Evolutionary conservation across 2,329 filamentous ascomycete species (phyloP).

Genomic region (Xylariomycetidae sp.): DNA sequence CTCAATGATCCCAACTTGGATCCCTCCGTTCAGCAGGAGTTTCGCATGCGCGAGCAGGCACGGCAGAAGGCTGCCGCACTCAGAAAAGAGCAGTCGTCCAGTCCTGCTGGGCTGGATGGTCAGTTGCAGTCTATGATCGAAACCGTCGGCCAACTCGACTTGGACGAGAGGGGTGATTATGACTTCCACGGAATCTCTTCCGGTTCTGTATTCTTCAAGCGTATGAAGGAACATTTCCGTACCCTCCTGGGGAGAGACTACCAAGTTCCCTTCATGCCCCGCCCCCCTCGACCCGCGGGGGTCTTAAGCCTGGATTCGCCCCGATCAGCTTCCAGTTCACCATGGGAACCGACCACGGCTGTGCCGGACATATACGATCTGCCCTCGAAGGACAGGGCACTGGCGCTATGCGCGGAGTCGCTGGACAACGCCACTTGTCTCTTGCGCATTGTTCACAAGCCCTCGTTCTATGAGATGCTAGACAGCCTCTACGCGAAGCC

Average conservation of each 20-base stretch:
- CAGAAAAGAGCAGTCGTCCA: slow-evolving; percentile 28
- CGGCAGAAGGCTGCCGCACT: slow-evolving; percentile 38
- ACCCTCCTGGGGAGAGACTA: slow-evolving; percentile 63
- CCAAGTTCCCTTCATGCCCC: slow-evolving; percentile 52
- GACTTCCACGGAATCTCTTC: slow-evolving; percentile 95
- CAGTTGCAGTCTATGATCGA: slow-evolving; percentile 92
- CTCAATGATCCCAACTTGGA: slow-evolving; percentile 81
- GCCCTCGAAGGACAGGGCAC: slow-evolving; percentile 56
- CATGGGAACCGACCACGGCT: slow-evolving; percentile 45
- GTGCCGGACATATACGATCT: slow-evolving; percentile 59
- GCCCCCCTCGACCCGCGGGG: slow-evolving; percentile 41
- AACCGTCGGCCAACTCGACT: slow-evolving; percentile 81
- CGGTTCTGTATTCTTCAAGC: slow-evolving; percentile 78
- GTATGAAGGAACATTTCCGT: slow-evolving; percentile 83
- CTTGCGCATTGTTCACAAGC: slow-evolving; percentile 60
- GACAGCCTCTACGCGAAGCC: slow-evolving; percentile 61
- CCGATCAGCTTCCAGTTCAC: slow-evolving; percentile 57
- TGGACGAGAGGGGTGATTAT: slow-evolving; percentile 87
- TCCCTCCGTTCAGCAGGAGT: slow-evolving; percentile 65
- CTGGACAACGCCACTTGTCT: slow-evolving; percentile 35
- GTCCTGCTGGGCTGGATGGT: slow-evolving; percentile 47
- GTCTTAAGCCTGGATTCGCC: slow-evolving; percentile 63
- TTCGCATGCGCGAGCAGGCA: slow-evolving; percentile 48
- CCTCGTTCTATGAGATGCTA: slow-evolving; percentile 62
- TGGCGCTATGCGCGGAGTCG: slow-evolving; percentile 31